Base-by-base conservation (phyloP, 2,329 filamentous ascomycete species). In the Boeremia exigua region DNA sequence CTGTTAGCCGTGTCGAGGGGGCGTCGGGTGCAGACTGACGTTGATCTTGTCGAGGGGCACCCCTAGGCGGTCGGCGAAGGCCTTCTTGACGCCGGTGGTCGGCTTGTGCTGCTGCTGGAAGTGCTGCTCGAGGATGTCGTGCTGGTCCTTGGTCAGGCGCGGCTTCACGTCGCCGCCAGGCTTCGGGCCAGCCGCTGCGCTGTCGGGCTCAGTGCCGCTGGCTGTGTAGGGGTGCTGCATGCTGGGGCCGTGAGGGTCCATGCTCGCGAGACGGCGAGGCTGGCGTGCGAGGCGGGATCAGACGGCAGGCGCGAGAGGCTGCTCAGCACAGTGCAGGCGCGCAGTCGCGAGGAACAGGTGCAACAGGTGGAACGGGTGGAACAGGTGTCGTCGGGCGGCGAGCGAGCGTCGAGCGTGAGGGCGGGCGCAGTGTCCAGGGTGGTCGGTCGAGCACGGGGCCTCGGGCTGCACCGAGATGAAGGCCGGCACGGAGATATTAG, bases 31-130 rank as follows among this genome's bases (percentile, higher is more conserved):
- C n/a, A 39, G 17, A 78, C 80, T 70, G 67, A 81, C 80, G 60
- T 82, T 82, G 69, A 82, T 80, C 73, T 82, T 82, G 69, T 82
- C 80, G 53, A 82, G 69, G 32, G 80, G 79, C 27, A 82, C 80
- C 43, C 75, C 75, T 27, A 82, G 71, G 17, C 68, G 66, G 56
- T 80, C 76, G 37, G 80, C 80, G 56, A 81, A 81, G 38, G 75
- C 74, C 70, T 81, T 82, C 70, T 82, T 82, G 36, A 76, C 78
- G 66, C 70, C 76, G 33, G 80, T 82, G 61, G 75, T 80, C 28
- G 80, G 80, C 71, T 82, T 82, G 59, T 74, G 71, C 67, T 82
- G 78, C 57, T 75, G 70, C 64, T 75, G 74, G 63, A 80, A 82
- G 57, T 82, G 78, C 33, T 71, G 68, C 68, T 82, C 80, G 60